phyloP scores from a whole-genome alignment of 106 monocot genomes.

The Chionographis japonica region DNA sequence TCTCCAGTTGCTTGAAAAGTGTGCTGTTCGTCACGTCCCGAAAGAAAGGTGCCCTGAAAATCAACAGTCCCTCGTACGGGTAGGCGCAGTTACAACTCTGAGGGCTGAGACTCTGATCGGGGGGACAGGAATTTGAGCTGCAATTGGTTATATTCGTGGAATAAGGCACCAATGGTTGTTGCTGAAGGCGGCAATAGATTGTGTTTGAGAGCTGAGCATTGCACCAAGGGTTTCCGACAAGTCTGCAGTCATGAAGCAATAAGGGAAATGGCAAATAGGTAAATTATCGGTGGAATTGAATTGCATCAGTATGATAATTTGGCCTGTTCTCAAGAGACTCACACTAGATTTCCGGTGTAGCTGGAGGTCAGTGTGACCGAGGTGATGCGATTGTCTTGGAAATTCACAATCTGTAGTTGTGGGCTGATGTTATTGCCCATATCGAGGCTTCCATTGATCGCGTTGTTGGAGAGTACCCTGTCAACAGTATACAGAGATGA shows the following conservation, averaged over 20 bases:
- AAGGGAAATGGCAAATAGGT: neutral
- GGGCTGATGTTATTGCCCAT: conserved; percentile 33
- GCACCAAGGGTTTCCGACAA: conserved; percentile 65
- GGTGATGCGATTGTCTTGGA: conserved; percentile 55
- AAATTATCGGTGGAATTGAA: neutral
- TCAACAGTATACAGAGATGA: neutral
- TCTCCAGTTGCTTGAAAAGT: conserved; percentile 46
- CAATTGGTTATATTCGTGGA: conserved; percentile 45
- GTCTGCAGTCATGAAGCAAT: conserved; percentile 28
- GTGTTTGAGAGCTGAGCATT: conserved; percentile 1
- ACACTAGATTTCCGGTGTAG: conserved; percentile 34
- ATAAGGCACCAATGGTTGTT: conserved; percentile 19
- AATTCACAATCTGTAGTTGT: conserved; percentile 46
- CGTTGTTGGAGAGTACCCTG: conserved; percentile 57
- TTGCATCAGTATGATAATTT: neutral
- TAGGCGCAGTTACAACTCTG: conserved; percentile 55
- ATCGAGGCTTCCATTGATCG: conserved; percentile 59
- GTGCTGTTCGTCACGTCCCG: conserved; percentile 29
- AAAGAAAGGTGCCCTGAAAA: conserved; percentile 59
- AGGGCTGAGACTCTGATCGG: conserved; percentile 39
- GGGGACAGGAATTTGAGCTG: conserved; percentile 25
- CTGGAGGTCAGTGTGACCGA: neutral
- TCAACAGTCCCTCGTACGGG: conserved; percentile 52
- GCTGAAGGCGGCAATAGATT: conserved; percentile 30
- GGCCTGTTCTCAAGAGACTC: conserved; percentile 1